Evolutionary conservation across 208 protist species (phyloP), one percentile per base, ranked within the genome.

Genomic region (Trypanosomatidae sp.): DNA sequence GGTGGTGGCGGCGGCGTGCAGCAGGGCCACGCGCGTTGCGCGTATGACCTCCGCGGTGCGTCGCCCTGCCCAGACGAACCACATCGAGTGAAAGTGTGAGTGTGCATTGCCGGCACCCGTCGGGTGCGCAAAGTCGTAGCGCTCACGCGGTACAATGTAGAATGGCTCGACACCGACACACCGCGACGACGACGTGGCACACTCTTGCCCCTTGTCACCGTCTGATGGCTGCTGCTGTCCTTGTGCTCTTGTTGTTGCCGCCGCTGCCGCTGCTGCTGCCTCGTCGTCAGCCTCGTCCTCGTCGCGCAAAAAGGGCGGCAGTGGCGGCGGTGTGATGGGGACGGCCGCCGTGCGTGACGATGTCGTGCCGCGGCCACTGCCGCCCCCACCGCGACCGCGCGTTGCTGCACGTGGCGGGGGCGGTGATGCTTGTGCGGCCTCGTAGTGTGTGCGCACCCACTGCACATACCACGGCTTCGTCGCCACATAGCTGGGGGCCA

Each of bases 41-140:
- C 78, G 65, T 45, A 73, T 16, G 32, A 83, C 69, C 49, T 80
- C 72, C 33, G 26, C 33, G 6, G 64, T 71, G 30, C 61, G 71
- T 3, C 62, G 58, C 11, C 71, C 72, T 1, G 60, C 49, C 65
- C 68, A 81, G 13, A 88, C 73, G 53, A 73, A 81, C 74, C 64
- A 84, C 62, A 84, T 83, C 11, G 73, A 81, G 23, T 71, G 64
- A 55, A 88, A 84, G 61, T 81, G 71, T 7, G 73, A 79, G 55
- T 82, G 65, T 11, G 61, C 74, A 24, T 84, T 52, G 26, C 67
- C 71, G 13, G 61, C 71, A 33, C 66, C 68, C 8, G 61, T 33
- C 2, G 73, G 79, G 54, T 85, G 73, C 33, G 46, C 39, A 41
- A 73, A 81, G 58, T 88, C 74, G 68, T 85, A 82, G 11, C 59